Evolutionary conservation across 2,329 filamentous ascomycete genomes (phyloP).

Genomic region (Tolypocladium cylindrosporum): DNA sequence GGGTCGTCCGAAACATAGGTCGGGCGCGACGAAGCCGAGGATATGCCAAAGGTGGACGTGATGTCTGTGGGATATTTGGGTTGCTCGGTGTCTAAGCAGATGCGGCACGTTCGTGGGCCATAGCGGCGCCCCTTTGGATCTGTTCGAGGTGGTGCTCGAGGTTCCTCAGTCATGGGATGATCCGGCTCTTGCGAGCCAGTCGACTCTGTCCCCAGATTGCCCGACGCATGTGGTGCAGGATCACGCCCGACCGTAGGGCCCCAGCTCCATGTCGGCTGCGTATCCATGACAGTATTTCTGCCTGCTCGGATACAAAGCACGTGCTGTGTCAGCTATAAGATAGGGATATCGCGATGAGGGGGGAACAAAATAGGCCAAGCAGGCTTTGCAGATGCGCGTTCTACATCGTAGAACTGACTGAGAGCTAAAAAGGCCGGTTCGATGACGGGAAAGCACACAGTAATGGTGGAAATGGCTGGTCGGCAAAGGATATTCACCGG

Average conservation of each 20-base stretch:
- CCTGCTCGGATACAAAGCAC: background rate
- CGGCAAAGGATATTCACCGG: slow-evolving; percentile 10
- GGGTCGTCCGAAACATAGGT: slow-evolving; percentile 65
- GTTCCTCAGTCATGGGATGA: background rate
- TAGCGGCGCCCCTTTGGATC: slow-evolving; percentile 36
- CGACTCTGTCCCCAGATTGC: background rate
- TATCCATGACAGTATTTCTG: slow-evolving; percentile 11
- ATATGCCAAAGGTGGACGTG: slow-evolving; percentile 21
- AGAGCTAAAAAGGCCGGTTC: background rate
- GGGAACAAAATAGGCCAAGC: slow-evolving; percentile 8
- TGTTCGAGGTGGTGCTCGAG: slow-evolving; percentile 6
- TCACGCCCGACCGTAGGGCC: background rate
- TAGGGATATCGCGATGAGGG: background rate
- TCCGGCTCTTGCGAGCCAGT: background rate
- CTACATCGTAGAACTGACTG: background rate
- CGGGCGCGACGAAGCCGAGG: slow-evolving; percentile 22
- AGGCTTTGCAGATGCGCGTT: background rate
- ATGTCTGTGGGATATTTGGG: slow-evolving; percentile 33
- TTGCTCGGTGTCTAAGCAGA: slow-evolving; percentile 65
- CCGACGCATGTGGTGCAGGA: slow-evolving; percentile 2
- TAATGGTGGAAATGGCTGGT: background rate
- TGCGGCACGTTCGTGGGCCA: slow-evolving; percentile 70
- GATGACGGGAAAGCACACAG: background rate
- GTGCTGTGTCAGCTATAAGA: slow-evolving; percentile 1
- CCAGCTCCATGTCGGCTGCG: slow-evolving; percentile 16